Base-by-base conservation (phyloP, 257 asterid genomes). In the Solanum chmielewskii region DNA sequence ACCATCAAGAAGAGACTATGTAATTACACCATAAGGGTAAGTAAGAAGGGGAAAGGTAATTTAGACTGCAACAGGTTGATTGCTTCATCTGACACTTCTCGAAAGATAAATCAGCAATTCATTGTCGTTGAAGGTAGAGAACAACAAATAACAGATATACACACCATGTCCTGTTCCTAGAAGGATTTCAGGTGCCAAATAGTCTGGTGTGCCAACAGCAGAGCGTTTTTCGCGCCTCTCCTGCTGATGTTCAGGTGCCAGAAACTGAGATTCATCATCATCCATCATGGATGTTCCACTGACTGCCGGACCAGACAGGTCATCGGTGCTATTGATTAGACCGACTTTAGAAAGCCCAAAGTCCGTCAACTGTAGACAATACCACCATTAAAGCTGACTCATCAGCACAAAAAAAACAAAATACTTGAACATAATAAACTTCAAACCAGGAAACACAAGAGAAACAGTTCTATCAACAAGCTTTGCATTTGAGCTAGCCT, bases 301-400 rank as follows among this genome's bases (percentile, higher is more conserved):
- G 41, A 94, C 99, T 83, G 98, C 98, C 14, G 97, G 98, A 87
- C 97, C 99, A 85, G 99, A 95, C 91, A 97, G 89, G 92, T 97
- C 99, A 90, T 95, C 98, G 29, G 99, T 97, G 89, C 98, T 97
- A 93, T 95, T 91, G 92, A 95, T 95, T 75, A 97, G 98, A 92
- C 99, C 99, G 85, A 97, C 99, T 95, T 95, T 97, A 71, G 99
- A 97, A 86, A 97, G 98, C 93, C 99, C 99, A 92, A 97, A 97
- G 89, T 96, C 99, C 73, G 99, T 97, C 89, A 97, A 92, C 99
- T 97, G 98, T 89, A 90, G 86, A 92, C 33, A 86, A 83, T 47
- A 70, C 56, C 73, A 71, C 87, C 47, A 86, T 86, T 49, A 49
- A 70, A 85, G 60, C 87, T 18, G 37, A 37, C 25, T 42, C 69